These are phyloP conservation scores for Galerina sulciceps DNA, from an alignment of 768 basidiomycete species.

Conservation along the genomic window DNA sequence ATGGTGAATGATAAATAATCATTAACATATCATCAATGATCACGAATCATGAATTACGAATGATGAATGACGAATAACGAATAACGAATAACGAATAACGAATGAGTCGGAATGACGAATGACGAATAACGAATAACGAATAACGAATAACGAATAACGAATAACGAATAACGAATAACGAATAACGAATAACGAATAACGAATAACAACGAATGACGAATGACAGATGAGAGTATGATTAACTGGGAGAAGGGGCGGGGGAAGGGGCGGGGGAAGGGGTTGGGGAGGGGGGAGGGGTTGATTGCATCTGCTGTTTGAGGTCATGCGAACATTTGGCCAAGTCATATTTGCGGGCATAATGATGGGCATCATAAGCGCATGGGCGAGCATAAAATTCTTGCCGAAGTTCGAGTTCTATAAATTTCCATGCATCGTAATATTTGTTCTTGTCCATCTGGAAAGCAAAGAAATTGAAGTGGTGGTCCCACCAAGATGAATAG, in stretches of 20 bases:
- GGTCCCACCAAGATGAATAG: background rate
- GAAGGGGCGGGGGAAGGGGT: too few relatives aligned
- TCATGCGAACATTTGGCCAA: background rate
- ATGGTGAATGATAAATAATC: conserved; percentile 19
- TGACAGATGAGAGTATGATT: conserved; percentile 17
- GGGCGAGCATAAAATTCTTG: background rate
- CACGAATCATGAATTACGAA: too few relatives aligned
- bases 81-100: too few relatives aligned
- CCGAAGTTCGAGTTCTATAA: conserved; percentile 3
- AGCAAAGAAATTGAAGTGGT: conserved; percentile 7
- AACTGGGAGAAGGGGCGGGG: background rate
- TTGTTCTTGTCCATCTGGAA: background rate
- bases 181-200: too few relatives aligned
- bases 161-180: too few relatives aligned
- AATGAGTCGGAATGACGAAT: conserved; percentile 13
- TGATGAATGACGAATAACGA: too few relatives aligned
- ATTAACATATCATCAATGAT: background rate
- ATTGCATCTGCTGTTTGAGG: conserved; percentile 6
- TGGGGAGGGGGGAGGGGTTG: too few relatives aligned
- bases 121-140: too few relatives aligned
- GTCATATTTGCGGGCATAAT: background rate
- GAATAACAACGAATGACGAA: too few relatives aligned
- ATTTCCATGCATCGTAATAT: conserved; percentile 6
- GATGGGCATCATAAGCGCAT: background rate
- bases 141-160: too few relatives aligned